Evolutionary conservation across 257 asterid species (phyloP).

Genomic region (Knoxia roxburghii): DNA sequence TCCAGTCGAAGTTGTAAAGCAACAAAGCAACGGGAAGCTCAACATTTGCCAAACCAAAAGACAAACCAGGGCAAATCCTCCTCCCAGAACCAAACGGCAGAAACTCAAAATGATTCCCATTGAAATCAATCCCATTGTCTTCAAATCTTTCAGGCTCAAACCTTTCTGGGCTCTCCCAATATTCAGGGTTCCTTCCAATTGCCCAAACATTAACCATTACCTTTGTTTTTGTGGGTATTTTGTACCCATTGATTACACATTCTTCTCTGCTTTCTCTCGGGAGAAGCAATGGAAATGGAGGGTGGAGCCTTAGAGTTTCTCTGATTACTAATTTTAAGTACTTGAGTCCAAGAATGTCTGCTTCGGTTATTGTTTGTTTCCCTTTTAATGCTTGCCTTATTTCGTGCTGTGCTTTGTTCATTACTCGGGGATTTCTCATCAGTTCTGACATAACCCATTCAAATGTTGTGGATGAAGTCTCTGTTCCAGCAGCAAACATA

Average conservation of each 20-base stretch:
- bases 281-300: slow-evolving; percentile 1
- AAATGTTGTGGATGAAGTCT: slow-evolving; percentile 4
- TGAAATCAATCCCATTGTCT: neutral
- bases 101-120: neutral
- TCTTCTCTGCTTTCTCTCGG: slow-evolving; percentile 3
- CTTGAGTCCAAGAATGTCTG: neutral
- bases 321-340: neutral
- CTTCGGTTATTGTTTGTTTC: neutral
- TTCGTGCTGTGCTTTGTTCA: slow-evolving; percentile 13
- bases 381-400: neutral
- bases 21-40: neutral
- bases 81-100: neutral
- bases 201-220: slow-evolving; percentile 12
- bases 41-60: neutral
- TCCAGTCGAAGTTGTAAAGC: neutral
- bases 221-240: neutral
- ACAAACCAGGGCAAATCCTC: neutral
- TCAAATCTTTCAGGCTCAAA: neutral
- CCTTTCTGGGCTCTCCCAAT: neutral
- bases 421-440: slow-evolving; percentile 11
- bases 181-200: slow-evolving; percentile 6
- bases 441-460: slow-evolving; percentile 19
- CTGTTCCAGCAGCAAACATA: slow-evolving; percentile 11
- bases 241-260: neutral
- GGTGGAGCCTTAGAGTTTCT: slow-evolving; percentile 14